Conservation (phyloP, 306 rosid genomes). For the Albizia julibrissin region DNA sequence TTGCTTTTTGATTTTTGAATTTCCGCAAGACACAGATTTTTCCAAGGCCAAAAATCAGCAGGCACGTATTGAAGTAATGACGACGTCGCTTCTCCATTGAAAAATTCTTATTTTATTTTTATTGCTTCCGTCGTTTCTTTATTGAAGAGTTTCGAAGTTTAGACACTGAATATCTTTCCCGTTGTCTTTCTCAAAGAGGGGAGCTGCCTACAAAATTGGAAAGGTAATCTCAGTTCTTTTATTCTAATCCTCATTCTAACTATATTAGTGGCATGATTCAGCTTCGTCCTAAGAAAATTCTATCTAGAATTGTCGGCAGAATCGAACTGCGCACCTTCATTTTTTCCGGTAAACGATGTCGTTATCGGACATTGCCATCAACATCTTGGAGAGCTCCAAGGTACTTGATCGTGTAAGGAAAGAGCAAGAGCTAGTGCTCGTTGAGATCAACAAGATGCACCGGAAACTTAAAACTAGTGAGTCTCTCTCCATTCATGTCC, state of each 20-base stretch:
- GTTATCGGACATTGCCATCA: constrained; percentile 58
- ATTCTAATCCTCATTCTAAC: background rate
- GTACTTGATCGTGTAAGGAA: constrained; percentile 91
- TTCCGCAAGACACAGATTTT: background rate
- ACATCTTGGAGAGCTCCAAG: constrained; percentile 72
- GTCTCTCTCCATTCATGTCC: background rate
- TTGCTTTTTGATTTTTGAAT: background rate
- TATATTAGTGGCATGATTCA: background rate
- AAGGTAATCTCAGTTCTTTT: background rate
- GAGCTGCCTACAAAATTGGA: background rate
- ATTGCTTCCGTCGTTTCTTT: background rate
- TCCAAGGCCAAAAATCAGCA: background rate
- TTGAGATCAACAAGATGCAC: constrained; percentile 87
- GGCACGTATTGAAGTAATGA: background rate
- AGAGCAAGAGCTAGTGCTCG: constrained; percentile 67
- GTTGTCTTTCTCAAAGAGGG: background rate
- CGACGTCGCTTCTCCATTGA: background rate
- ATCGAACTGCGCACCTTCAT: background rate
- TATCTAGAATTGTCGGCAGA: constrained; percentile 12
- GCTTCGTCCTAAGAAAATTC: background rate
- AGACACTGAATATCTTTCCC: background rate
- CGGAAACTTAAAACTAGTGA: constrained; percentile 79
- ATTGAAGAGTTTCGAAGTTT: background rate
- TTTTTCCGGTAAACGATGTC: constrained; percentile 52
- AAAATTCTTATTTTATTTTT: background rate